Conservation (phyloP, 768 basidiomycete genomes). For the Lactarius hengduanensis region DNA sequence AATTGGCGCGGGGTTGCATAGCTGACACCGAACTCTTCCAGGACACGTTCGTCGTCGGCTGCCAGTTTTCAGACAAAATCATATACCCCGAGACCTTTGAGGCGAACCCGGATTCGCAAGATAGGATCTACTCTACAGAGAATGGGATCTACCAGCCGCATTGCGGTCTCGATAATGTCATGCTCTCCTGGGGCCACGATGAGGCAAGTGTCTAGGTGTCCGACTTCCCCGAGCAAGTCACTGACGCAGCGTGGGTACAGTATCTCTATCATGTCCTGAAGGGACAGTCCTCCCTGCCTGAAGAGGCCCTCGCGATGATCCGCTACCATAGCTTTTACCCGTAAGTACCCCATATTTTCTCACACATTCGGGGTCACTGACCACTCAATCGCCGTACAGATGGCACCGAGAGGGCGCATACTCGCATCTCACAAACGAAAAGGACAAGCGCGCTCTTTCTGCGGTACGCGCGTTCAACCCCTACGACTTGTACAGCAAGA, state of each 20-base stretch:
- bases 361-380: neutral
- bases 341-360: slow-evolving; percentile 35
- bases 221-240: slow-evolving; percentile 6
- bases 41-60: slow-evolving; percentile 83
- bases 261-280: slow-evolving; percentile 84
- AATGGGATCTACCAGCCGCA: slow-evolving; percentile 74
- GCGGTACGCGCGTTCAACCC: slow-evolving; percentile 90
- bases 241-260: slow-evolving; percentile 38
- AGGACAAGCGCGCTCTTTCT: slow-evolving; percentile 59
- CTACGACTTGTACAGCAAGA: slow-evolving; percentile 92
- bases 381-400: slow-evolving; percentile 33
- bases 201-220: slow-evolving; percentile 52
- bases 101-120: slow-evolving; percentile 66
- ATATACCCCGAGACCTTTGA: slow-evolving; percentile 78
- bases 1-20: neutral
- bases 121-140: slow-evolving; percentile 66
- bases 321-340: slow-evolving; percentile 96
- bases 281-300: slow-evolving; percentile 76
- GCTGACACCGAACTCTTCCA: slow-evolving; percentile 30
- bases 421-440: slow-evolving; percentile 70
- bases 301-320: slow-evolving; percentile 86
- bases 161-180: slow-evolving; percentile 83
- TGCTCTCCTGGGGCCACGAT: slow-evolving; percentile 91
- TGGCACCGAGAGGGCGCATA: slow-evolving; percentile 93
- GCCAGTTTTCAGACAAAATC: slow-evolving; percentile 79